Evolutionary conservation across 805 yeast genomes (phyloP), one percentile per base, ranked within the genome.

Genomic region (Tetrapisispora phaffii): DNA sequence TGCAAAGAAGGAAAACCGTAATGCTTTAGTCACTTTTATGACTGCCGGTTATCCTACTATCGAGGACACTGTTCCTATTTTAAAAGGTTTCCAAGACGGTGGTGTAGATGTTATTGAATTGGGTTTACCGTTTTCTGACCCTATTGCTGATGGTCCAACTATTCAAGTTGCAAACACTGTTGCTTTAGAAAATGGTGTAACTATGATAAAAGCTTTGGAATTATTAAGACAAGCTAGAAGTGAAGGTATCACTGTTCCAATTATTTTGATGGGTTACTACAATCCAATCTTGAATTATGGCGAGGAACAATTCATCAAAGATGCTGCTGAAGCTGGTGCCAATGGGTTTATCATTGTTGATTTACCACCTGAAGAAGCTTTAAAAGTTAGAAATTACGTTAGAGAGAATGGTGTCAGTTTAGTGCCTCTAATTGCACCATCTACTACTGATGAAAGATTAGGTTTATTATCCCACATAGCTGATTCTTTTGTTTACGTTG

Each of bases 61-160:
- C 44, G 94, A 82, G 45, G 96, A 85, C 51, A 89, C 98, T 1
- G 72, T 93, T 41, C 94, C 95, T 7, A 77, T 89, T 50, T 63
- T 93, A 63, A 76, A 80, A 62, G 90, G 93, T 20, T 77, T 93
- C 69, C 97, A 93, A 70, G 85, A 77, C 24, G 97, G 96, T 53
- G 99, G 99, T 46, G 94, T 85, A 33, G 97, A 93, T 60, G 76
- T 93, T 50, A 86, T 93, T 54, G 99, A 93, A 68, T 69, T 93
- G 39, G 98, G 99, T 50, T 69, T 93, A 62, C 99, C 99, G 40
- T 93, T 93, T 65, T 82, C 96, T 20, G 99, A 93, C 63, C 98
- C 99, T 33, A 88, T 93, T 63, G 99, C 97, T 29, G 99, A 93
- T 65, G 99, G 99, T 40, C 95, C 97, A 34, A 86, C 95, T 16